phyloP scores from a whole-genome alignment of 257 asterid genomes.

The Penstemon barbatus region DNA sequence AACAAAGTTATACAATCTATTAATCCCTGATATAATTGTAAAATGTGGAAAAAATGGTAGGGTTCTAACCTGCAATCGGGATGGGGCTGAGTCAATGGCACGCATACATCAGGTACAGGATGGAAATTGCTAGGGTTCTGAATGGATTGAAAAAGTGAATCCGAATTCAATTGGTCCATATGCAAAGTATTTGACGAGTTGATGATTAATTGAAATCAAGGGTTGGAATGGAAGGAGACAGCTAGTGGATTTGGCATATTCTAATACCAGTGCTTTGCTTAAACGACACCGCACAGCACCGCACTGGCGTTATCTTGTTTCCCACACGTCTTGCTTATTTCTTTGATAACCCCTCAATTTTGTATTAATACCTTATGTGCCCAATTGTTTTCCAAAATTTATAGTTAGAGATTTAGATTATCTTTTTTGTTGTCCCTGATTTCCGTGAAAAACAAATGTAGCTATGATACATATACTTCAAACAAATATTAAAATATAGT shows the following conservation, averaged over 20 bases:
- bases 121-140: slow-evolving; percentile 50
- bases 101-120: slow-evolving; percentile 44
- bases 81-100: slow-evolving; percentile 40
- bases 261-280: slow-evolving; percentile 28
- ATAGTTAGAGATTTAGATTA: no score
- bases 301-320: slow-evolving; percentile 35
- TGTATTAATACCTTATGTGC: slow-evolving; percentile 9
- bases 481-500: no score
- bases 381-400: neutral
- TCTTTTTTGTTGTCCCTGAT: no score
- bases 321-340: slow-evolving; percentile 16
- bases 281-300: slow-evolving; percentile 41
- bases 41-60: neutral
- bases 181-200: slow-evolving; percentile 8
- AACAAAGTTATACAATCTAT: neutral
- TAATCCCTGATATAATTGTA: neutral
- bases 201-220: slow-evolving; percentile 13
- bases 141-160: slow-evolving; percentile 47
- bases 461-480: no score
- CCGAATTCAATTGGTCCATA: slow-evolving; percentile 64
- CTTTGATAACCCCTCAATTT: slow-evolving; percentile 19
- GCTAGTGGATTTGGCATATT: slow-evolving; percentile 22
- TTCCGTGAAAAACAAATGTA: no score
- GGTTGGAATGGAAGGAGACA: slow-evolving; percentile 8
- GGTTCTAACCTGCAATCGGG: slow-evolving; percentile 57